These are phyloP conservation scores for Aethionema arabicum DNA, from an alignment of 345 rosid species.

Conservation along the genomic window DNA sequence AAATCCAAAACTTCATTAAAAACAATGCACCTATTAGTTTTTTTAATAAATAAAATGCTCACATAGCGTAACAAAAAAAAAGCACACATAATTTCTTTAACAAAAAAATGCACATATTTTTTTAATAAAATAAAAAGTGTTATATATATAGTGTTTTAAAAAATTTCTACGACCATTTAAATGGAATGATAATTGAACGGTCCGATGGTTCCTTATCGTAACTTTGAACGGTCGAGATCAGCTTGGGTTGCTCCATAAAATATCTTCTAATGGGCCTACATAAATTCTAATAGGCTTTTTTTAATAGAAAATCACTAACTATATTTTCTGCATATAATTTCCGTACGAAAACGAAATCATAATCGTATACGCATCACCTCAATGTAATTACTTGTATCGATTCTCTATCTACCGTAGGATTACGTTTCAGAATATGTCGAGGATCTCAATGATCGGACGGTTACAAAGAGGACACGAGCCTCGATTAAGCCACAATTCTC, in stretches of 20 bases:
- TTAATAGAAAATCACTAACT: not conserved
- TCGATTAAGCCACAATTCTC: slow-evolving; percentile 67
- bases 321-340: slow-evolving; percentile 15
- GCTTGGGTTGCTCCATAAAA: not conserved
- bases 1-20: slow-evolving; percentile 5
- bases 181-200: not conserved
- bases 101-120: no score
- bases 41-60: no score
- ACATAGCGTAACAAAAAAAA: no score
- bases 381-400: slow-evolving; percentile 12
- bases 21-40: no score
- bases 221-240: slow-evolving; percentile 14
- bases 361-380: slow-evolving; percentile 19
- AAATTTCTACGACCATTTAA: no score
- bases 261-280: slow-evolving; percentile 9
- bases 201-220: slow-evolving; percentile 8
- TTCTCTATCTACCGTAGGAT: slow-evolving; percentile 25
- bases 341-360: slow-evolving; percentile 28
- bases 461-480: slow-evolving; percentile 78
- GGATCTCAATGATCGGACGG: slow-evolving; percentile 63
- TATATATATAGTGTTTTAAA: no score
- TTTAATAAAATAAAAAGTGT: no score
- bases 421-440: slow-evolving; percentile 50
- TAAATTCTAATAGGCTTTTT: slow-evolving; percentile 22
- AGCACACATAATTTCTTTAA: no score